Base-by-base conservation (phyloP, 2,329 filamentous ascomycete species). In the Diaporthe amygdali region DNA sequence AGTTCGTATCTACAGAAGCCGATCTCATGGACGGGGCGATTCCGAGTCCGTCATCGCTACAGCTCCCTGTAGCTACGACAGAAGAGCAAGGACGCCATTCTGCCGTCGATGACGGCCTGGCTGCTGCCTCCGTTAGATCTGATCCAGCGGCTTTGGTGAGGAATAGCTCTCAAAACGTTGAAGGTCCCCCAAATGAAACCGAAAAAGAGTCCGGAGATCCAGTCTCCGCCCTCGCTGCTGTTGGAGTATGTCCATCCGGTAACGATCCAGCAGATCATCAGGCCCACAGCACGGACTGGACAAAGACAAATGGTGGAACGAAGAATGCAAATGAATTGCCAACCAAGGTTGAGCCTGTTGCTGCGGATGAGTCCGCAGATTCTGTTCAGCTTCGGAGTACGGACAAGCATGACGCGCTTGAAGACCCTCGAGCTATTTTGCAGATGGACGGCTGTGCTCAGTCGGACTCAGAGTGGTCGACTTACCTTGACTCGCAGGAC, bases 391-490 rank as follows among this genome's bases (percentile, higher is more conserved):
- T 49, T 10, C 25, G n/a, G 3, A 22, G 14, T 27, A 17, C 32
- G 41, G 51, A 7, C 17, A n/a, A 59, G 52, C 7, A 12, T 7
- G 5, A 47, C 41, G 37, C 20, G n/a, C 12, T 15, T 12, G 66
- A 59, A 25, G 34, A 22, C 22, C 32, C 52, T 47, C 52, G 7
- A 12, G 20, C 20, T 1, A 3, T 41, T 5, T 22, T 34, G 10
- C 66, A 68, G 34, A 22, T 27, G 22, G 52, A 59, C 17, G 30
- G 34, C 44, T 37, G 41, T 39, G 20, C 39, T 15, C 52, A 30
- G 10, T 73, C 64, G 5, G 25, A 66, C 22, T 47, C 64, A 14
- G 71, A 66, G 5, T 69, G 69, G 51, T 68, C 69, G 44, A 69
- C 55, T 7, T 69, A 54, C 34, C 5, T 68, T 5, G 51, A 66